Conservation (phyloP, 2,329 filamentous ascomycete genomes). For the Botrytis fabae region DNA sequence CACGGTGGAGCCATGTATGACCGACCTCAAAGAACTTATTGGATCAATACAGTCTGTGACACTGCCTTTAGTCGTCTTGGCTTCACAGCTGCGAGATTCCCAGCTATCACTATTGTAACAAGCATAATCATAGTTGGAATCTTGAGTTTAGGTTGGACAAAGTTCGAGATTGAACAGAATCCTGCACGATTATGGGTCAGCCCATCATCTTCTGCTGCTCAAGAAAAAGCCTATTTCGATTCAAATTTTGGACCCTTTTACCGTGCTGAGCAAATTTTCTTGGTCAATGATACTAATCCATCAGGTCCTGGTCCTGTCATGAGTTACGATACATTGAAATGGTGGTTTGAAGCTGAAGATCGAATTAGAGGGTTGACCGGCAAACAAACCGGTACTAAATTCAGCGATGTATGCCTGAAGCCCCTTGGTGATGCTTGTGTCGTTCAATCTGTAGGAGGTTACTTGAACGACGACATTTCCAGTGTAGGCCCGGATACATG, state of each 20-base stretch:
- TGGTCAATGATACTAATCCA: slow-evolving; percentile 79
- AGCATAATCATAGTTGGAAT: slow-evolving; percentile 75
- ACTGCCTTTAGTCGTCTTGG: slow-evolving; percentile 78
- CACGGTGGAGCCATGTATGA: slow-evolving; percentile 76
- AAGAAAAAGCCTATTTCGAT: slow-evolving; percentile 94
- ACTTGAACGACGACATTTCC: slow-evolving; percentile 70
- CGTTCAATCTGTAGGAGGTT: slow-evolving; percentile 87
- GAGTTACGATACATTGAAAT: slow-evolving; percentile 81
- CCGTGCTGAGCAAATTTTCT: slow-evolving; percentile 86
- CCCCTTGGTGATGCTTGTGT: slow-evolving; percentile 88
- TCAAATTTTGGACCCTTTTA: slow-evolving; percentile 93
- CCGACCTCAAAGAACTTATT: slow-evolving; percentile 75
- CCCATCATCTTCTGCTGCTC: slow-evolving; percentile 82
- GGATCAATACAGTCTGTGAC: slow-evolving; percentile 81
- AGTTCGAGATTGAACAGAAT: slow-evolving; percentile 85
- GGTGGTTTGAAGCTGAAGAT: slow-evolving; percentile 92
- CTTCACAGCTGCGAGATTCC: slow-evolving; percentile 77
- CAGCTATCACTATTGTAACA: slow-evolving; percentile 74
- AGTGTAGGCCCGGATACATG: slow-evolving; percentile 66
- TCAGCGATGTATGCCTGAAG: slow-evolving; percentile 91
- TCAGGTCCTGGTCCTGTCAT: slow-evolving; percentile 72
- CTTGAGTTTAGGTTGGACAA: slow-evolving; percentile 83
- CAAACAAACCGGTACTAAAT: slow-evolving; percentile 61
- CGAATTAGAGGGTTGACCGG: slow-evolving; percentile 74
- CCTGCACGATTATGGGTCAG: slow-evolving; percentile 97